A percentile compares a stretch with the other conserved stretches of the same genome.
Conservation (phyloP, 1,284 basidiomycete species). For the Papiliotrema terrestris region DNA sequence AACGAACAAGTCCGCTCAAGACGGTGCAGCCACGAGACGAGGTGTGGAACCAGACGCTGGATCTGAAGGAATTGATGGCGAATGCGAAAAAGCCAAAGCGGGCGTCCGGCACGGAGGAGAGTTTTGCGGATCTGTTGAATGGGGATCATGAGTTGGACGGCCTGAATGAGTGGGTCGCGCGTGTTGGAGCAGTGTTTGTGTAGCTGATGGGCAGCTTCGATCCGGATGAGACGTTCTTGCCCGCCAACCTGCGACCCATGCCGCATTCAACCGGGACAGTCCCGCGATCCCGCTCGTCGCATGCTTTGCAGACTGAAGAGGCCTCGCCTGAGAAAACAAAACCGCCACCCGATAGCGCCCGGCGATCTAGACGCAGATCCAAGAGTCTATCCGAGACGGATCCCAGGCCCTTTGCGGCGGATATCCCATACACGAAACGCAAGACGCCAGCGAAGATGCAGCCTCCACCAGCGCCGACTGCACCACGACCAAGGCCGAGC, state of each 20-base stretch:
- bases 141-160: slow-evolving; percentile 9
- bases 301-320: not conserved
- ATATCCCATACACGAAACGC: not conserved
- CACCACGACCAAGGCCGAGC: too few relatives aligned
- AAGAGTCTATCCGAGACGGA: slow-evolving; percentile 5
- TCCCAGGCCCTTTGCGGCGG: not conserved
- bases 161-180: not conserved
- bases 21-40: not conserved
- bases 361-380: not conserved
- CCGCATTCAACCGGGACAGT: not conserved
- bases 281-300: not conserved
- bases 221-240: slow-evolving; percentile 4
- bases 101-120: slow-evolving; percentile 36
- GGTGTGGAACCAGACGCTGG: slow-evolving; percentile 29
- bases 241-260: not conserved
- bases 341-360: not conserved
- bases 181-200: not conserved
- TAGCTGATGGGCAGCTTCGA: not conserved
- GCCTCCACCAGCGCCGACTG: too few relatives aligned
- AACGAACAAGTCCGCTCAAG: not conserved
- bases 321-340: not conserved
- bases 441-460: not conserved
- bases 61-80: slow-evolving; percentile 33
- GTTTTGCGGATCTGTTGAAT: slow-evolving; percentile 35
- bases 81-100: slow-evolving; percentile 28